These are phyloP conservation scores for Casuarina equisetifolia DNA, from an alignment of 306 rosid genomes.

Conservation along the genomic window DNA sequence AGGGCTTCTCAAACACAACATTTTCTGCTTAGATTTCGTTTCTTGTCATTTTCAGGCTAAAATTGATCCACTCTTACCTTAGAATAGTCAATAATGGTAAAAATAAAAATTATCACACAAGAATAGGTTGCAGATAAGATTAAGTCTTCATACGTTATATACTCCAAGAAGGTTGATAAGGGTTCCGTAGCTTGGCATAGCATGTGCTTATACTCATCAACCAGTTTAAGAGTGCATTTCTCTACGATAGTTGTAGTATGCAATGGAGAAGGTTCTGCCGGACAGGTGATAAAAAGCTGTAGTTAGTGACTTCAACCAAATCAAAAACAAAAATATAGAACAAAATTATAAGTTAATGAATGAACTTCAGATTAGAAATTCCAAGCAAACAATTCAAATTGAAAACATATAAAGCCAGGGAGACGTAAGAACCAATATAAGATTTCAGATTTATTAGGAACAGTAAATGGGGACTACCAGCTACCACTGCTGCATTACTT, in stretches of 20 bases:
- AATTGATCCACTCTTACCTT: neutral
- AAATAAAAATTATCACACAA: neutral
- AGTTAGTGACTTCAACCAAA: conserved; percentile 9
- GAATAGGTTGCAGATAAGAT: neutral
- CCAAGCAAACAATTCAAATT: neutral
- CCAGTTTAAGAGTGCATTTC: conserved; percentile 94
- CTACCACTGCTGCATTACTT: neutral
- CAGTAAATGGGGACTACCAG: neutral
- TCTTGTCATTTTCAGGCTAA: neutral
- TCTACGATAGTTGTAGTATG: conserved; percentile 95
- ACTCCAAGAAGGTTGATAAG: conserved; percentile 81
- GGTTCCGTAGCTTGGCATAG: conserved; percentile 96
- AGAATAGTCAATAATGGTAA: neutral
- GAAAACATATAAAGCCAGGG: neutral
- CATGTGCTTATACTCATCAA: conserved; percentile 98
- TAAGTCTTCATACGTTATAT: conserved; percentile 71
- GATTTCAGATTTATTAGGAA: neutral
- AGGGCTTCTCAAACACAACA: neutral
- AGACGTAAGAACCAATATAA: neutral
- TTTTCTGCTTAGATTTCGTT: neutral
- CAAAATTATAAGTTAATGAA: neutral
- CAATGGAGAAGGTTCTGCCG: conserved; percentile 96
- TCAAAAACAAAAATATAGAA: neutral
- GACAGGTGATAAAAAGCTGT: conserved; percentile 28
- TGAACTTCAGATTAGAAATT: neutral